Percentiles rank a stretch among this genome's conserved stretches.
These are phyloP conservation scores for Edhazardia aedis DNA, from an alignment of 371 early-diverging fungal genomes.

Conservation along the genomic window DNA sequence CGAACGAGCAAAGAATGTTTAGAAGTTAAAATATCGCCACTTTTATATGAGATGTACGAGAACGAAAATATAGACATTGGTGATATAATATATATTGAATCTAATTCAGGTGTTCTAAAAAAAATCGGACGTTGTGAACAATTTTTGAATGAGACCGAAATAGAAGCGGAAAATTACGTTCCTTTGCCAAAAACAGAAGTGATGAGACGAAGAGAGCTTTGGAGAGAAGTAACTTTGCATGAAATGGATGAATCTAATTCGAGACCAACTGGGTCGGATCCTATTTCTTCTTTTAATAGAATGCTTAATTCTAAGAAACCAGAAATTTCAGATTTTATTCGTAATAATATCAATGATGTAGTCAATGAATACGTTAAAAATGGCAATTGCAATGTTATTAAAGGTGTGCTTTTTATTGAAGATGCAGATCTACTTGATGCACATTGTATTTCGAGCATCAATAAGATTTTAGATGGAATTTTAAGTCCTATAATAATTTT, in stretches of 20 bases:
- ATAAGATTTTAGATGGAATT: constrained; percentile 75
- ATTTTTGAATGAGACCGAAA: constrained; percentile 33
- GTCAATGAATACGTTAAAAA: constrained; percentile 91
- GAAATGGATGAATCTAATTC: constrained; percentile 95
- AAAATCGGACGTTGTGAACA: constrained; percentile 39
- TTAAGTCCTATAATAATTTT: constrained; percentile 86
- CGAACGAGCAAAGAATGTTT: neutral
- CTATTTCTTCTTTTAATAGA: constrained; percentile 55
- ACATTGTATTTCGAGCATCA: constrained; percentile 87
- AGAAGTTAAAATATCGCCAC: neutral
- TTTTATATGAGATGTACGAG: neutral
- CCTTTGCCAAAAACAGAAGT: constrained; percentile 95
- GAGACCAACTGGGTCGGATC: constrained; percentile 75
- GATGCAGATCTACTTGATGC: constrained; percentile 95
- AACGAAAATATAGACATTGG: constrained; percentile 6
- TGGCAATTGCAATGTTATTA: constrained; percentile 83
- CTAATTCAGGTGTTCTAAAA: constrained; percentile 24
- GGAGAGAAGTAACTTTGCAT: constrained; percentile 81
- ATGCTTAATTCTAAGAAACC: constrained; percentile 52
- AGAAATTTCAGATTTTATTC: constrained; percentile 78
- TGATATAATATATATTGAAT: constrained; percentile 42
- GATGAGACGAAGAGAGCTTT: constrained; percentile 72
- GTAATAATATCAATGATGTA: constrained; percentile 85
- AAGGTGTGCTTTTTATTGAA: constrained; percentile 87
- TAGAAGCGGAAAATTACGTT: constrained; percentile 57